Conservation (phyloP, 768 basidiomycete species). For the Gyrodon lividus region DNA sequence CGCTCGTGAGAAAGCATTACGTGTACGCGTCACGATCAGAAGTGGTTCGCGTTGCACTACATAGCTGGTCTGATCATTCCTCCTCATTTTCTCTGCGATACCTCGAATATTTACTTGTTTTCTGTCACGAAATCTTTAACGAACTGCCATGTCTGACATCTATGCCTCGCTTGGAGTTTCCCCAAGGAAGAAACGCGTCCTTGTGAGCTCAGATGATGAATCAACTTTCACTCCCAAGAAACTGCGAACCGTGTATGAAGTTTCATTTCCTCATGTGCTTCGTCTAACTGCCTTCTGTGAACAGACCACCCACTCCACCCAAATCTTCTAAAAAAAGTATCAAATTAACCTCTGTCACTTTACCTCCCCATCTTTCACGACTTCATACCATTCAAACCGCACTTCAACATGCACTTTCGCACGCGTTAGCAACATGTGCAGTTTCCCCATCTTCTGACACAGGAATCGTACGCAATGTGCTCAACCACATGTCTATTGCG, state of each 20-base stretch:
- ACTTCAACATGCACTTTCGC: constrained; percentile 79
- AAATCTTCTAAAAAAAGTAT: constrained; percentile 41
- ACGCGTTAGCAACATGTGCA: constrained; percentile 81
- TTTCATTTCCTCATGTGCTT: constrained; percentile 9
- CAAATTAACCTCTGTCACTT: constrained; percentile 24
- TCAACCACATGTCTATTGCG: constrained; percentile 71
- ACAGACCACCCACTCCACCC: constrained; percentile 60
- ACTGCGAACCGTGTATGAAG: constrained; percentile 51
- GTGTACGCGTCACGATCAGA: constrained; percentile 32
- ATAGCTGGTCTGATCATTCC: constrained; percentile 9
- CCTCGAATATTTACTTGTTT: constrained; percentile 4
- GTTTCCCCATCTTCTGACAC: constrained; percentile 76
- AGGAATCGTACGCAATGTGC: constrained; percentile 71
- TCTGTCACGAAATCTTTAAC: constrained; percentile 8
- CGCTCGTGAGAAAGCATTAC: constrained; percentile 32
- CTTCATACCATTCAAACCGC: constrained; percentile 64
- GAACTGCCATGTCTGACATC: constrained; percentile 51
- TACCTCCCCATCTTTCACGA: constrained; percentile 61
- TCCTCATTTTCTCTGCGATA: constrained; percentile 18
- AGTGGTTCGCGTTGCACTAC: constrained; percentile 7
- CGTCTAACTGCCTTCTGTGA: constrained; percentile 2
- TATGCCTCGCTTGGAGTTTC: constrained; percentile 64
- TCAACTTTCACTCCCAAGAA: constrained; percentile 65
- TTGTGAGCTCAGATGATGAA: constrained; percentile 51
- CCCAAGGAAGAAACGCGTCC: constrained; percentile 66